Evolutionary conservation across 139 green algal genomes (phyloP).

Genomic region (Asterochloris erici): DNA sequence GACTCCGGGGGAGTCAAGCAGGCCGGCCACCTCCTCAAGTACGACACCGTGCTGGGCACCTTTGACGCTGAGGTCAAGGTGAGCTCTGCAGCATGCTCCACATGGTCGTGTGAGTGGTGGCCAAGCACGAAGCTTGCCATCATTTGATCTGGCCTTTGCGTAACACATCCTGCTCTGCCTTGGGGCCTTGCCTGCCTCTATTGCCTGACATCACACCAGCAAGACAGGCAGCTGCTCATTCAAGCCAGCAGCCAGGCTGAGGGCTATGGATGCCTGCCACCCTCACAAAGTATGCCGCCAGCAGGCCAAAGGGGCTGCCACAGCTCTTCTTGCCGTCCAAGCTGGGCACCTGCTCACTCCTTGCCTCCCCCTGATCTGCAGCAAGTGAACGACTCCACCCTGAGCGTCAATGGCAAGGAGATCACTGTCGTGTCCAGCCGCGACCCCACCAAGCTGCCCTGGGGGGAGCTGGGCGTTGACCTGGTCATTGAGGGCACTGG

Average conservation of each 20-base stretch:
- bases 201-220: too few relatives aligned
- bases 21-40: conserved; percentile 99
- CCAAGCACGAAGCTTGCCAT: background rate
- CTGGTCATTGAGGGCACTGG: conserved; percentile 98
- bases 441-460: conserved; percentile 94
- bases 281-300: too few relatives aligned
- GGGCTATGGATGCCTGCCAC: too few relatives aligned
- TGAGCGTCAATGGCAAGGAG: conserved; percentile 92
- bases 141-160: background rate
- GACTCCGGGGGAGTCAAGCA: conserved; percentile 48
- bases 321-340: background rate
- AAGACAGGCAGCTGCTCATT: too few relatives aligned
- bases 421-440: conserved; percentile 93
- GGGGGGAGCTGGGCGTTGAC: conserved; percentile 85
- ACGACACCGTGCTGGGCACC: conserved; percentile 97
- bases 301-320: background rate
- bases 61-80: conserved; percentile 93
- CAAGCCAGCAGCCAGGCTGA: too few relatives aligned
- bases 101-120: background rate
- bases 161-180: background rate
- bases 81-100: background rate
- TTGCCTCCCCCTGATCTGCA: conserved; percentile 2
- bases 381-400: conserved; percentile 79
- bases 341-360: background rate
- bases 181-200: background rate